Evolutionary conservation across 345 rosid species (phyloP).

Genomic region (Lepidium africanum): DNA sequence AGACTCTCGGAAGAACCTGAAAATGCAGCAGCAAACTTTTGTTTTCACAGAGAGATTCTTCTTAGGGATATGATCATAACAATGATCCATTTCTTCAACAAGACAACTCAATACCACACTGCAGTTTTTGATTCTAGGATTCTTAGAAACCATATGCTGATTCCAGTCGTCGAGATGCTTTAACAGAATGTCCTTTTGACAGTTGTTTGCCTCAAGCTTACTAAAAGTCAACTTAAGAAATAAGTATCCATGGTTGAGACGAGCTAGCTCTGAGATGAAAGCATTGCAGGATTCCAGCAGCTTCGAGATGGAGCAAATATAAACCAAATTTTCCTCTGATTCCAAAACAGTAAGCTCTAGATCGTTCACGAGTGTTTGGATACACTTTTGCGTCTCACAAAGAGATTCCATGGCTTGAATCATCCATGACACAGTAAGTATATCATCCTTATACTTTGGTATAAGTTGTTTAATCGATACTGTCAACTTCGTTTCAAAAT

Average conservation of each 20-base stretch:
- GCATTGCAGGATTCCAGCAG: slow-evolving; percentile 66
- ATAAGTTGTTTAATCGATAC: slow-evolving; percentile 48
- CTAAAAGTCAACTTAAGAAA: slow-evolving; percentile 56
- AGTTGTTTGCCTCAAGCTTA: slow-evolving; percentile 42
- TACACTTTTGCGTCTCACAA: slow-evolving; percentile 56
- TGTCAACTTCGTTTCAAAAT: slow-evolving; percentile 54
- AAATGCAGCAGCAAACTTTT: slow-evolving; percentile 64
- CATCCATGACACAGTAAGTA: slow-evolving; percentile 73
- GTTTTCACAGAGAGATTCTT: slow-evolving; percentile 61
- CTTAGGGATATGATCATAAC: background rate
- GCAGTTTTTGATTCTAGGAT: slow-evolving; percentile 51
- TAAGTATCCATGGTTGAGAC: slow-evolving; percentile 67
- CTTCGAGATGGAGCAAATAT: slow-evolving; percentile 66
- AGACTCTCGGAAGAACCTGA: slow-evolving; percentile 51
- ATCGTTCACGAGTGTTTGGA: slow-evolving; percentile 40
- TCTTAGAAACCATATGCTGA: slow-evolving; percentile 45
- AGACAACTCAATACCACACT: slow-evolving; percentile 40
- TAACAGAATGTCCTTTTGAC: slow-evolving; percentile 18
- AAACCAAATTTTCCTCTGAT: slow-evolving; percentile 75
- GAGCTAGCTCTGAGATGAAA: slow-evolving; percentile 58
- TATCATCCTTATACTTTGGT: slow-evolving; percentile 44
- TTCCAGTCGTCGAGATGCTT: slow-evolving; percentile 60
- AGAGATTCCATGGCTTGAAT: slow-evolving; percentile 59
- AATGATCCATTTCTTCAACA: slow-evolving; percentile 32
- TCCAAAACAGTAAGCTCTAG: slow-evolving; percentile 68